Conservation (phyloP, 2,329 filamentous ascomycete genomes). For the Pseudopithomyces maydicus region DNA sequence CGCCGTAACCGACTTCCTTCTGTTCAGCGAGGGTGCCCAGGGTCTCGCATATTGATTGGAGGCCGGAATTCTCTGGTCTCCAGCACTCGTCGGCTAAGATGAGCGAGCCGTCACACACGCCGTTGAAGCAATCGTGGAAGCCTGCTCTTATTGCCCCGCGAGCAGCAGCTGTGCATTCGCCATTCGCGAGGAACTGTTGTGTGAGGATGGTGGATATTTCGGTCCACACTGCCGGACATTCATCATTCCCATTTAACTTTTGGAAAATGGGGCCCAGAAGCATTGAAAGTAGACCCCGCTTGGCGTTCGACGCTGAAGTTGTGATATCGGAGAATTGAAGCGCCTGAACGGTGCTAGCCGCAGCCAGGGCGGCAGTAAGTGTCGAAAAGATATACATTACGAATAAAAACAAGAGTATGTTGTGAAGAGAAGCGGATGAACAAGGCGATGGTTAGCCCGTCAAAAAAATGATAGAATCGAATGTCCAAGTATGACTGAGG, state of each 20-base stretch:
- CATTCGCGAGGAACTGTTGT: conserved; percentile 36
- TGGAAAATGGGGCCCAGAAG: conserved; percentile 6
- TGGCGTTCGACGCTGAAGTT: conserved; percentile 17
- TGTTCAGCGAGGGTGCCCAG: conserved; percentile 47
- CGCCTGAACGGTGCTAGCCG: conserved; percentile 30
- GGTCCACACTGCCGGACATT: conserved; percentile 39
- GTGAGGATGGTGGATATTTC: conserved; percentile 40
- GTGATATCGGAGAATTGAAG: conserved; percentile 27
- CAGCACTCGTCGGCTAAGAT: conserved; percentile 44
- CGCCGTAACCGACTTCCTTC: conserved; percentile 43
- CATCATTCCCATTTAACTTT: not conserved
- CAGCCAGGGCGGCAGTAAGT: conserved; percentile 31
- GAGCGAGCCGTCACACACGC: conserved; percentile 43
- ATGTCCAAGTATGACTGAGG: conserved; percentile 12
- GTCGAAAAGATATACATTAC: conserved; percentile 43
- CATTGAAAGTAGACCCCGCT: conserved; percentile 17
- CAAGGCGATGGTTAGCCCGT: conserved; percentile 1
- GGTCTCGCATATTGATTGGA: conserved; percentile 49
- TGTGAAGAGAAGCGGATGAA: conserved; percentile 13
- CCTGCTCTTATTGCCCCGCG: conserved; percentile 40
- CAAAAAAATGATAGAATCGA: conserved; percentile 12
- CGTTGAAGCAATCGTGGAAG: conserved; percentile 46
- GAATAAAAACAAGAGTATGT: conserved; percentile 4
- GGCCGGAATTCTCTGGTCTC: conserved; percentile 48
- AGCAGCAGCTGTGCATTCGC: conserved; percentile 43